Evolutionary conservation across 768 basidiomycete genomes (phyloP), one percentile per base, ranked within the genome.

Genomic region (Lanmaoa rubissima): DNA sequence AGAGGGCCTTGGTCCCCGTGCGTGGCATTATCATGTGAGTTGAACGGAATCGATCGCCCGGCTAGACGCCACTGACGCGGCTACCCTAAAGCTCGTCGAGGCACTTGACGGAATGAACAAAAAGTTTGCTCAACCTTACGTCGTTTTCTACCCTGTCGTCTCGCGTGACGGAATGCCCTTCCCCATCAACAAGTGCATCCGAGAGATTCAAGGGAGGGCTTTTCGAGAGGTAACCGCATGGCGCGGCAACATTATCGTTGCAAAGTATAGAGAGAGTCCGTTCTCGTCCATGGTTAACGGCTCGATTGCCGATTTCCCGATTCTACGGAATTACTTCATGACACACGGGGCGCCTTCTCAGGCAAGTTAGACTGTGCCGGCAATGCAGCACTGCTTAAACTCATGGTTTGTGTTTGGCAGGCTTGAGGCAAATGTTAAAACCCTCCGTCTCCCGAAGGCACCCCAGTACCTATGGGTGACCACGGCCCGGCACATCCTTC

Each of bases 151-250:
- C 62, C 90, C 90, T 2, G 75, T 78, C 47, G 69, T 88, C 38
- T 88, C 89, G 48, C 86, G 88, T 55, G 88, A 91, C 62, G 87
- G 86, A 40, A 88, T 87, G 85, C 81, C 87, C 14, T 92, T 92
- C 72, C 90, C 90, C 3, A 68, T 88, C 64, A 92, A 92, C 76
- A 87, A 86, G 65, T 79, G 79, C 61, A 79, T 92, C 57, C 81
- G 82, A 26, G 89, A 91, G 51, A 86, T 91, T 57, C 90, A 92
- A 70, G 87, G 83, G 21, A 68, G 70, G 35, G 68, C 72, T 19
- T 90, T 80, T 72, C 78, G 74, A 62, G 88, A 90, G 66, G 78
- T 81, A 51, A 63, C 65, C 53, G 87, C 89, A 41, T 92, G 90
- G 90, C 81, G 88, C 48, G 90, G 90, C 24, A 90, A 91, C 71